These are phyloP conservation scores for Phytophthora uliginosa DNA, from an alignment of 352 stramenopile species.

Conservation along the genomic window DNA sequence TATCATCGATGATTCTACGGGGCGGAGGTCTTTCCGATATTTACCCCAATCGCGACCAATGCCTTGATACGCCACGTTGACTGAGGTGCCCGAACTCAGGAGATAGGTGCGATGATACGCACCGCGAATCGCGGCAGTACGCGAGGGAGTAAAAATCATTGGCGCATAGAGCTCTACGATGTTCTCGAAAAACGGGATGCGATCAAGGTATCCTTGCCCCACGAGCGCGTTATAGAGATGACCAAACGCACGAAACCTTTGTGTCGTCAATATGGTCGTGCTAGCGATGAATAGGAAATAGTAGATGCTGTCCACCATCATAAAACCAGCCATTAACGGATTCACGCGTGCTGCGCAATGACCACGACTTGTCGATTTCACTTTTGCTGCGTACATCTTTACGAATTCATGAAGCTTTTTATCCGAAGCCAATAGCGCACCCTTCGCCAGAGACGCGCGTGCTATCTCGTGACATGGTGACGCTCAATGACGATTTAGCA, in stretches of 20 bases:
- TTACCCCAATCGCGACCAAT: not conserved
- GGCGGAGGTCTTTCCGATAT: not conserved
- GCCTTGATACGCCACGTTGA: constrained; percentile 27
- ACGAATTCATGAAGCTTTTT: constrained; percentile 1
- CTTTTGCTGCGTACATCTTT: not conserved
- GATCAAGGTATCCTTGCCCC: constrained; percentile 12
- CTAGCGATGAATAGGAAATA: constrained; percentile 11
- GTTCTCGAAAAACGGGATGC: constrained; percentile 33
- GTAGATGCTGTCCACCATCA: constrained; percentile 33
- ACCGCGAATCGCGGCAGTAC: constrained; percentile 15
- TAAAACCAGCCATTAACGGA: constrained; percentile 24
- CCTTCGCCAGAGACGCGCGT: constrained; percentile 11
- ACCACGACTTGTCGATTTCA: not conserved
- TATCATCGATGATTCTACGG: constrained; percentile 31
- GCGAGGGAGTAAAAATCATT: constrained; percentile 37
- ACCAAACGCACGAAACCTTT: constrained; percentile 26
- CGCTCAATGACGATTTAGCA: no score
- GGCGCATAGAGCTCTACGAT: constrained; percentile 27
- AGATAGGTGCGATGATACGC: constrained; percentile 36
- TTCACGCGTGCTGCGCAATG: not conserved
- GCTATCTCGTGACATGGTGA: no score
- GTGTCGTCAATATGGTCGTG: constrained; percentile 21
- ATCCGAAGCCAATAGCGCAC: not conserved
- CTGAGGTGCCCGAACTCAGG: constrained; percentile 10
- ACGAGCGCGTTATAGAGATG: constrained; percentile 39